phyloP scores from a whole-genome alignment of 1,284 basidiomycete genomes.

The Gastroboletus turbinatus region DNA sequence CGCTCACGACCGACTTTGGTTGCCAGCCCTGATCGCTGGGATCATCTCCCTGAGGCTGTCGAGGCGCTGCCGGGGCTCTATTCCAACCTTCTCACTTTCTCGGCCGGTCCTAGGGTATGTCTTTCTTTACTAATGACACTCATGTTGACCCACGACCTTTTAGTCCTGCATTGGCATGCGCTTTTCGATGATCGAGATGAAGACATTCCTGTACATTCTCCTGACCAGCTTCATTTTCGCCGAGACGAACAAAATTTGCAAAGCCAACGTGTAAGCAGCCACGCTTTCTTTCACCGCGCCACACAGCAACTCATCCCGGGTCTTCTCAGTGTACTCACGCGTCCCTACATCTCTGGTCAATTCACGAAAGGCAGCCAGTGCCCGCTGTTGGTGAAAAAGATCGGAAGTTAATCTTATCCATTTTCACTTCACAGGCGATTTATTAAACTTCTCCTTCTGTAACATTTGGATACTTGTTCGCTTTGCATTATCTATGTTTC shows the following conservation, averaged over 20 bases:
- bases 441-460: not conserved
- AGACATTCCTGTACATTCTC: slow-evolving; percentile 69
- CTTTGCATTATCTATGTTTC: not conserved
- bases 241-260: slow-evolving; percentile 56
- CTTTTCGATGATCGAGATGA: slow-evolving; percentile 80
- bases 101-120: slow-evolving; percentile 73
- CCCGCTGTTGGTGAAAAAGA: slow-evolving; percentile 51
- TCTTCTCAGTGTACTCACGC: slow-evolving; percentile 59
- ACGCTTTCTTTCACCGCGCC: not conserved
- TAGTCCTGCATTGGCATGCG: slow-evolving; percentile 79
- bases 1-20: slow-evolving; percentile 1
- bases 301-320: not conserved
- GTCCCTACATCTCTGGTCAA: slow-evolving; percentile 64
- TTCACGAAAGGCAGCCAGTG: slow-evolving; percentile 66
- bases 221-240: slow-evolving; percentile 65
- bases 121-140: not conserved
- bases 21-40: slow-evolving; percentile 74
- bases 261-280: slow-evolving; percentile 65
- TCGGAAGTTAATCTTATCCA: slow-evolving; percentile 9
- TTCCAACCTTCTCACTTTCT: slow-evolving; percentile 71
- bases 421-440: not conserved
- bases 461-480: not conserved
- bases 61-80: slow-evolving; percentile 64
- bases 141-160: not conserved
- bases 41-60: slow-evolving; percentile 65